Evolutionary conservation across 2,329 filamentous ascomycete genomes (phyloP).

Genomic region (Fusarium duplospermum): DNA sequence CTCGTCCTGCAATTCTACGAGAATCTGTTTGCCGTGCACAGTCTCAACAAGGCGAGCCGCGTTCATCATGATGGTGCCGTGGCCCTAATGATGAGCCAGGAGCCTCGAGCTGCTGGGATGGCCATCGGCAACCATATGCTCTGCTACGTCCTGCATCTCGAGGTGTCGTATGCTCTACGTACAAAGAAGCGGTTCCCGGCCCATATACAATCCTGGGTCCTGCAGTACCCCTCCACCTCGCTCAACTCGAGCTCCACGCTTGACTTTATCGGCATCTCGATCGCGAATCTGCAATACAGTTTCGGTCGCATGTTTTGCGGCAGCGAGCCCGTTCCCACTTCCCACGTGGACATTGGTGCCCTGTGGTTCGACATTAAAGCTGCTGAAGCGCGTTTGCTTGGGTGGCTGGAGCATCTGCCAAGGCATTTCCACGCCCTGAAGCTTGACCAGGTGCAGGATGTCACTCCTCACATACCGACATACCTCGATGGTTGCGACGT

Average conservation of each 20-base stretch:
- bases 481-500: slow-evolving; percentile 8
- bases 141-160: slow-evolving; percentile 3
- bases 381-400: neutral
- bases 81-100: slow-evolving; percentile 11
- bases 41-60: neutral
- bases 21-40: slow-evolving; percentile 6
- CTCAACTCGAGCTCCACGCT: slow-evolving; percentile 10
- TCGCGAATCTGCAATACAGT: slow-evolving; percentile 8
- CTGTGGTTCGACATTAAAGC: slow-evolving; percentile 6
- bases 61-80: slow-evolving; percentile 21
- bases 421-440: slow-evolving; percentile 3
- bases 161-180: slow-evolving; percentile 7
- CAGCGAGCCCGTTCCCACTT: neutral
- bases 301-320: neutral
- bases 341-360: neutral
- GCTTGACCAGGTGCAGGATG: neutral
- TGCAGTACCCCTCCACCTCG: neutral
- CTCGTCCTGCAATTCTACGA: slow-evolving; percentile 24
- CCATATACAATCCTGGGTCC: slow-evolving; percentile 6
- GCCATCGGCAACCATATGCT: neutral
- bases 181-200: slow-evolving; percentile 3
- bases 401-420: slow-evolving; percentile 12
- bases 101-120: neutral
- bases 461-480: neutral
- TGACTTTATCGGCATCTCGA: slow-evolving; percentile 12